Percentiles rank a stretch among this genome's conserved stretches.
Evolutionary conservation across 1,139 yeast species (phyloP).

Genomic region (Maudiozyma humilis): DNA sequence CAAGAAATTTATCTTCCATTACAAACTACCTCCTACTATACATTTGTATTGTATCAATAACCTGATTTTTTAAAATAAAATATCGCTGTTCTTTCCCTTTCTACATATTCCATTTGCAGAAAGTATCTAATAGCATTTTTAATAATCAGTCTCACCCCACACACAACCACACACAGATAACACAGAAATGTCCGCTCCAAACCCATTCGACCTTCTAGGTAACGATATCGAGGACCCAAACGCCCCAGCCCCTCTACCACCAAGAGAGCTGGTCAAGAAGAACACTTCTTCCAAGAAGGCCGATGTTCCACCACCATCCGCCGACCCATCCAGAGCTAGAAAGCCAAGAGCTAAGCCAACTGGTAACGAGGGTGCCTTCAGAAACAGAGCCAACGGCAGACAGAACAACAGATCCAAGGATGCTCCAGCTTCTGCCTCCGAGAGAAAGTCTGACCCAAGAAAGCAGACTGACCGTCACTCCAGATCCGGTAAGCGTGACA

Average conservation of each 20-base stretch:
- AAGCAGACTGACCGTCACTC: constrained; percentile 67
- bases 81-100: background rate
- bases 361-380: constrained; percentile 89
- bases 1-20: background rate
- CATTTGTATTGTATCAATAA: background rate
- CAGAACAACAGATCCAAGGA: constrained; percentile 55
- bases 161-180: constrained; percentile 1
- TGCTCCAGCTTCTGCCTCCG: constrained; percentile 49
- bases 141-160: background rate
- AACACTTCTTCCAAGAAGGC: constrained; percentile 80
- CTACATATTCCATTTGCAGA: background rate
- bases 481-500: constrained; percentile 73
- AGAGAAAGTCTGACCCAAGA: constrained; percentile 54
- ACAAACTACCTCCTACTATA: background rate
- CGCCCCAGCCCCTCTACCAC: constrained; percentile 39
- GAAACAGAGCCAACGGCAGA: constrained; percentile 57
- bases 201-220: constrained; percentile 50
- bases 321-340: constrained; percentile 75
- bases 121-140: background rate
- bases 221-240: constrained; percentile 77
- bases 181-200: constrained; percentile 23
- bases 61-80: background rate
- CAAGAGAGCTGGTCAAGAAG: constrained; percentile 76
- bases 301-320: constrained; percentile 77
- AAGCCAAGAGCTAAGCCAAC: constrained; percentile 58